Percentiles rank a stretch among this genome's conserved stretches.
These are phyloP conservation scores for Pyrenophora graminea DNA, from an alignment of 2,329 filamentous ascomycete genomes.

Conservation along the genomic window DNA sequence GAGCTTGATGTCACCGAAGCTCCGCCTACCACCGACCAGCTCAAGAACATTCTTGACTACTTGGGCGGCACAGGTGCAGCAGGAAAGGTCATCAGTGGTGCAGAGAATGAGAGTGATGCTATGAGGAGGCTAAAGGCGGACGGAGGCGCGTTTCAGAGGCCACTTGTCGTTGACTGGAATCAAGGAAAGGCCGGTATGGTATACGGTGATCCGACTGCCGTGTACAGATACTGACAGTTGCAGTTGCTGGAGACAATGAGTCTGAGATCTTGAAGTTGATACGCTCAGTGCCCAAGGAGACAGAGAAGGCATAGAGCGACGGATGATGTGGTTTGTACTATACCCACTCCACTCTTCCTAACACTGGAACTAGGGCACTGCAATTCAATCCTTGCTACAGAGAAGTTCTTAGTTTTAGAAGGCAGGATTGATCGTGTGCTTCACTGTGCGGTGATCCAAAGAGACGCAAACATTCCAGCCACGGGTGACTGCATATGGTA, in stretches of 20 bases:
- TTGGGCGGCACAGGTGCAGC: slow-evolving; percentile 63
- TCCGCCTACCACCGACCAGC: slow-evolving; percentile 78
- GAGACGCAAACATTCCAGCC: no score
- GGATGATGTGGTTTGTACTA: slow-evolving; percentile 8
- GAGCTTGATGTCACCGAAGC: slow-evolving; percentile 83
- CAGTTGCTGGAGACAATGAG: slow-evolving; percentile 74
- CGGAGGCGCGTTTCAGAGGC: slow-evolving; percentile 69
- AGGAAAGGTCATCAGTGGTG: slow-evolving; percentile 72
- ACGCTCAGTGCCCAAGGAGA: slow-evolving; percentile 58
- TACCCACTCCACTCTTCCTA: slow-evolving; percentile 3
- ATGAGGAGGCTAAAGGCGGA: slow-evolving; percentile 76
- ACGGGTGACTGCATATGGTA: no score
- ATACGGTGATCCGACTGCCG: no score
- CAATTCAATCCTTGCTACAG: no score
- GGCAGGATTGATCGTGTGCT: no score
- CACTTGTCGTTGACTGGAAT: slow-evolving; percentile 93
- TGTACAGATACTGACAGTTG: slow-evolving; percentile 11
- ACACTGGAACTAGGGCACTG: not conserved
- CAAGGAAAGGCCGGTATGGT: slow-evolving; percentile 74
- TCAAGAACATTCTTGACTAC: slow-evolving; percentile 83
- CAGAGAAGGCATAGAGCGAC: slow-evolving; percentile 21
- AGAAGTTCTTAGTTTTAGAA: no score
- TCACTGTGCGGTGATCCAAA: no score
- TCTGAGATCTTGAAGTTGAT: slow-evolving; percentile 88
- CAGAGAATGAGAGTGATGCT: slow-evolving; percentile 74